Conservation (phyloP, 1,284 basidiomycete species). For the Lentinula novae-zelandiae region DNA sequence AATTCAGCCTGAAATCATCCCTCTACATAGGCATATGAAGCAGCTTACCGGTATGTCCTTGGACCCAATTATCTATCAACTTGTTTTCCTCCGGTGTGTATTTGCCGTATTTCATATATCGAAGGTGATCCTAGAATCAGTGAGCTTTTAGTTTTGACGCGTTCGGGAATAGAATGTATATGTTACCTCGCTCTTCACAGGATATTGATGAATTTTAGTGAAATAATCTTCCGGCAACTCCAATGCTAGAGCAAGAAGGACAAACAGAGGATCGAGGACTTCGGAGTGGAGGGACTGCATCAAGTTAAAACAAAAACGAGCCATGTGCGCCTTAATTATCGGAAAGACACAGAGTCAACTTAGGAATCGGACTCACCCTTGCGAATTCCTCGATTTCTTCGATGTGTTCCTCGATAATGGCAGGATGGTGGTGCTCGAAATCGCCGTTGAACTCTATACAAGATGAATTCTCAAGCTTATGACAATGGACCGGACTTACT, state of each 20-base stretch:
- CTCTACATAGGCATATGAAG: background rate
- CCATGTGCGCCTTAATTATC: too few relatives aligned
- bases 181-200: conserved; percentile 35
- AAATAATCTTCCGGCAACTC: conserved; percentile 57
- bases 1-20: conserved; percentile 11
- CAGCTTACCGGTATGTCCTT: conserved; percentile 42
- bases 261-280: conserved; percentile 46
- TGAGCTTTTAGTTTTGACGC: background rate
- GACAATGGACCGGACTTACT: conserved; percentile 24
- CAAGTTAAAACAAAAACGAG: background rate
- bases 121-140: conserved; percentile 37
- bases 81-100: conserved; percentile 42
- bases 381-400: conserved; percentile 48
- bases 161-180: background rate
- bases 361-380: conserved; percentile 14
- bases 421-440: conserved; percentile 37
- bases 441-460: conserved; percentile 36
- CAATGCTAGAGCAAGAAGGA: conserved; percentile 44
- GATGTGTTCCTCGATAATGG: conserved; percentile 34
- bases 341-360: too few relatives aligned
- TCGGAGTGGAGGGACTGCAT: conserved; percentile 40
- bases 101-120: conserved; percentile 55
- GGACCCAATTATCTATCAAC: conserved; percentile 37
- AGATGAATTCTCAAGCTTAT: too few relatives aligned
- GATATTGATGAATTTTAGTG: conserved; percentile 47